These are phyloP conservation scores for Candolleomyces efflorescens DNA, from an alignment of 768 basidiomycete species.

Conservation along the genomic window DNA sequence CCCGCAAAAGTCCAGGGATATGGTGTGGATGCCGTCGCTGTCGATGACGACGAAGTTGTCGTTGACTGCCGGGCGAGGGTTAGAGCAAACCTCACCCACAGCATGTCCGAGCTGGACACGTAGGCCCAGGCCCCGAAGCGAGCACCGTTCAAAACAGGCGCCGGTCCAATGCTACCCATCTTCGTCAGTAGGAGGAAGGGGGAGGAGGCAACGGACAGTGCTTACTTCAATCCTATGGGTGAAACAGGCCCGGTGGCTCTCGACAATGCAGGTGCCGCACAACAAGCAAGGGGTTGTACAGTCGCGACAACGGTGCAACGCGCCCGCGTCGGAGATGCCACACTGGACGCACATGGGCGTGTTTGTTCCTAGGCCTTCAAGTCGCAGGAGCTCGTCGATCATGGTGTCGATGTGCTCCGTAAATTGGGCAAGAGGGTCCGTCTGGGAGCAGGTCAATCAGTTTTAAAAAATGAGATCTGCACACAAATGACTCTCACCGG, in stretches of 20 bases:
- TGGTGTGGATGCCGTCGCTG: conserved; percentile 19
- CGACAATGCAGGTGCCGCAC: neutral
- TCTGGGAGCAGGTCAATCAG: too few relatives aligned
- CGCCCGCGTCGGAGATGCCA: neutral
- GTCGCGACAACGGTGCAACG: neutral
- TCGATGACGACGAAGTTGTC: conserved; percentile 24
- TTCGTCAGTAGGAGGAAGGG: neutral
- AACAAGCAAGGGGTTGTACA: neutral
- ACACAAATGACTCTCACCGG: too few relatives aligned
- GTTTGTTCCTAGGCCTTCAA: neutral
- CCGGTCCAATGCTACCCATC: conserved; percentile 17
- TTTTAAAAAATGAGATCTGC: too few relatives aligned
- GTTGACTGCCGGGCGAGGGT: conserved; percentile 5
- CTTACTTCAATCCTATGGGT: neutral
- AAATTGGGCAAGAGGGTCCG: neutral
- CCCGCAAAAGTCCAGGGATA: neutral
- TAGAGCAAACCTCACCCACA: conserved; percentile 11
- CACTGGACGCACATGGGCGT: neutral
- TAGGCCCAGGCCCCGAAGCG: neutral
- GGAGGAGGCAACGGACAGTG: neutral
- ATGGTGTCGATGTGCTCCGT: neutral
- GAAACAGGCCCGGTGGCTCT: neutral
- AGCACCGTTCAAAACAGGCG: conserved; percentile 7
- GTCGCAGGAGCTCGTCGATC: neutral
- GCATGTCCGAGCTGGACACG: conserved; percentile 19